Evolutionary conservation across 1,139 yeast genomes (phyloP).

Genomic region (Scheffersomyces cryptocercus): DNA sequence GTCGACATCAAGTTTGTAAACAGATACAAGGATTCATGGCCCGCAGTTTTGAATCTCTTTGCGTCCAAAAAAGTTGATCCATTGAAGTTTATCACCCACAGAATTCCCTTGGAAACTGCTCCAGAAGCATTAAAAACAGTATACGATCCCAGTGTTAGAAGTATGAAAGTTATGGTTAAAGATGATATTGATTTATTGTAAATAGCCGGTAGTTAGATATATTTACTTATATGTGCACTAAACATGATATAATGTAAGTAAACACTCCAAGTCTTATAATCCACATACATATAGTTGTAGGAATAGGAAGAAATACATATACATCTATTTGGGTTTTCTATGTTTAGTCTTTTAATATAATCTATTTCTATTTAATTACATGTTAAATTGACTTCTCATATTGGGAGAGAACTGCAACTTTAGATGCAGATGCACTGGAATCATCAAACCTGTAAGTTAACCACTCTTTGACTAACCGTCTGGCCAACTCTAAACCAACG

Average conservation of each 20-base stretch:
- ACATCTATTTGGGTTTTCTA: no score
- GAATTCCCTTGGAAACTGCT: conserved; percentile 27
- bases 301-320: no score
- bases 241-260: no score
- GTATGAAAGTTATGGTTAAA: conserved; percentile 29
- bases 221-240: no score
- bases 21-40: conserved; percentile 1
- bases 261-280: no score
- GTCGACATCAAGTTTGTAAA: conserved; percentile 1
- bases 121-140: conserved; percentile 24
- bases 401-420: conserved; percentile 32
- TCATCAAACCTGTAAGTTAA: conserved; percentile 40
- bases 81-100: conserved; percentile 27
- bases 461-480: conserved; percentile 46
- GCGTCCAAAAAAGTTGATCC: conserved; percentile 25
- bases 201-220: no score
- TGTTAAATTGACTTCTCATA: conserved; percentile 19
- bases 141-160: conserved; percentile 28
- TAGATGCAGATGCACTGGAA: conserved; percentile 40
- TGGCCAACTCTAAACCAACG: conserved; percentile 45
- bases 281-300: no score
- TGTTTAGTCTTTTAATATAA: conserved; percentile 13
- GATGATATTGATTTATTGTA: conserved; percentile 13
- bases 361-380: conserved; percentile 5
- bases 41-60: conserved; percentile 24